Percentiles rank a stretch among this genome's conserved stretches.
phyloP scores from a whole-genome alignment of 148 eudicot genomes.

The Bassia scoparia region DNA sequence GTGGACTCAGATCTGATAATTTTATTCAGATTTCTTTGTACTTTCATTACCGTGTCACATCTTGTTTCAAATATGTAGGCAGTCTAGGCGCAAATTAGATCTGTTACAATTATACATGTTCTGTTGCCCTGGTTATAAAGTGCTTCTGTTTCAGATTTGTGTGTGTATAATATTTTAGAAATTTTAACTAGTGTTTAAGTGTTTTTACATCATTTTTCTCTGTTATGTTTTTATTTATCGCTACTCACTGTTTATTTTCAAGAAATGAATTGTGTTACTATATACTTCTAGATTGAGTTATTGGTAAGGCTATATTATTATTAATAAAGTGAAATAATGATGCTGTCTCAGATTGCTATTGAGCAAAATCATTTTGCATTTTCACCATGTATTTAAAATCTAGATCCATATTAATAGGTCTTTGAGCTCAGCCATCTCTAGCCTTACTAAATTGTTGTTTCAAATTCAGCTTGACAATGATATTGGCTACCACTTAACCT shows the following conservation, averaged over 20 bases:
- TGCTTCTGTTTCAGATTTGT: not conserved
- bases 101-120: not conserved
- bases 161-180: no score
- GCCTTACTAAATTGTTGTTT: not conserved
- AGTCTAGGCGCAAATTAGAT: not conserved
- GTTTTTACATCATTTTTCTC: no score
- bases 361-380: not conserved
- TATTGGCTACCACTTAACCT: not conserved
- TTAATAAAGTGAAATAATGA: not conserved
- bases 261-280: not conserved
- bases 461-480: not conserved
- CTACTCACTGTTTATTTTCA: not conserved
- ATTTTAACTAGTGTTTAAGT: no score
- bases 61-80: not conserved
- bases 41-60: no score
- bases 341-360: not conserved
- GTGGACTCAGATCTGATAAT: not conserved
- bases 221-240: no score
- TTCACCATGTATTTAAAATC: no score
- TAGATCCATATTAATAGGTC: not conserved
- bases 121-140: not conserved
- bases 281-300: not conserved
- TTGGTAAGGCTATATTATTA: not conserved
- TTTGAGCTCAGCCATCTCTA: not conserved
- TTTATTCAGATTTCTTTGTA: not conserved